phyloP scores from a whole-genome alignment of 768 basidiomycete species.

The Rubroboletus satanas region DNA sequence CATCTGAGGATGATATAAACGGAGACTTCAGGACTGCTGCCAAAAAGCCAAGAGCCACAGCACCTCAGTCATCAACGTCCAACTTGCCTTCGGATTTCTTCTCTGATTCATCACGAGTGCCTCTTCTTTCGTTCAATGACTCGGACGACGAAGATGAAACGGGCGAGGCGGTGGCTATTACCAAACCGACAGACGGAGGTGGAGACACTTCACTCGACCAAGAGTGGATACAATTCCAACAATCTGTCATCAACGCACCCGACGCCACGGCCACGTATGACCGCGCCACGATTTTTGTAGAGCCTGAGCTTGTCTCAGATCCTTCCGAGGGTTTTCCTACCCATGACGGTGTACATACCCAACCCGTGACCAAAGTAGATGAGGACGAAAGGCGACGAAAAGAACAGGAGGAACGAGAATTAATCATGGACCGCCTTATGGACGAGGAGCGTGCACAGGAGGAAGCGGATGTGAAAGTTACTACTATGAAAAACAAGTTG shows the following conservation, averaged over 20 bases:
- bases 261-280: constrained; percentile 51
- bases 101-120: constrained; percentile 64
- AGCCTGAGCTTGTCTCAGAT: constrained; percentile 54
- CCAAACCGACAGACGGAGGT: not conserved
- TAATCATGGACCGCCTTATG: constrained; percentile 81
- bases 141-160: constrained; percentile 43
- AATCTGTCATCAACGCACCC: constrained; percentile 49
- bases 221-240: constrained; percentile 75
- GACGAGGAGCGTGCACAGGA: constrained; percentile 87
- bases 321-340: constrained; percentile 48
- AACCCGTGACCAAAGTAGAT: constrained; percentile 5
- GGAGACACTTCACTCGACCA: constrained; percentile 46
- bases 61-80: constrained; percentile 10
- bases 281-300: constrained; percentile 67
- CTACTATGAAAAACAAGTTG: constrained; percentile 58
- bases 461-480: constrained; percentile 77
- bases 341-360: constrained; percentile 25
- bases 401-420: constrained; percentile 70
- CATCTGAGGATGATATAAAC: constrained; percentile 23
- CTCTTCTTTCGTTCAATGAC: constrained; percentile 33
- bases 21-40: constrained; percentile 21
- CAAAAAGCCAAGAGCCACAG: constrained; percentile 31
- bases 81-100: constrained; percentile 71
- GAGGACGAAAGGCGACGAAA: constrained; percentile 46
- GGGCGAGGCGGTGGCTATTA: constrained; percentile 3